Base-by-base conservation (phyloP, 2,329 filamentous ascomycete species). In the Byssoonygena ceratinophila region DNA sequence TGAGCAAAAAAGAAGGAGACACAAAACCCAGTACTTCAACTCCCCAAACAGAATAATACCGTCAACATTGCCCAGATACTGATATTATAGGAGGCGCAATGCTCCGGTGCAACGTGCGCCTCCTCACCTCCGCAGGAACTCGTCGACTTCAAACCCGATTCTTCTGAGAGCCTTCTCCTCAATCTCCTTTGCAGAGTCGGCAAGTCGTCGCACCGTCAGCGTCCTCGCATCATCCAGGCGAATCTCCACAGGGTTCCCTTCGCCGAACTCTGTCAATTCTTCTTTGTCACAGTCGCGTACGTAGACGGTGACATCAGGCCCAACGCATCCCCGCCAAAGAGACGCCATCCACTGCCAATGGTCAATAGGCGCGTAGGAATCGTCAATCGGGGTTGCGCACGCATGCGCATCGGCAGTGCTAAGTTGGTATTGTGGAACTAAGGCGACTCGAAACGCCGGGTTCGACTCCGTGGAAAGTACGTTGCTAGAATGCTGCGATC, bases 271-370 rank as follows among this genome's bases (percentile, higher is more conserved):
- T 4, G 66, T 66, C 39, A 74, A 53, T 46, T 75, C 66, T 18
- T 68, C 68, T 40, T 66, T 64, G 16, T 66, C 64, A 45, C 67
- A 67, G 34, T 72, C 68, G 4, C 68, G 66, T 44, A 74, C 66
- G 49, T 71, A 71, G 11, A 75, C 65, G 0, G 71, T 74, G 48
- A 74, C 67, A 55, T 97, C 91, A 0, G 91, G 82, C 0, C 85
- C 87, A 1, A 90, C 77, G 51, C 87, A 85, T 8, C 88, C 87
- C 8, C 90, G 82, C 91, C 91, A 97, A 20, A 96, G 78, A 40
- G 86, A 91, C 32, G 91, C 91, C 75, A 92, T 88, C 91, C 91
- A 97, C 67, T 94, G 86, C 89, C 91, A 97, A 70, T 97, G 91
- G 61, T 94, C 89, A n/a, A 85, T 77, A 0, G 86, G 82, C 14